phyloP scores from a whole-genome alignment of 2,329 filamentous ascomycete genomes.

The Zymoseptoria pseudotritici region DNA sequence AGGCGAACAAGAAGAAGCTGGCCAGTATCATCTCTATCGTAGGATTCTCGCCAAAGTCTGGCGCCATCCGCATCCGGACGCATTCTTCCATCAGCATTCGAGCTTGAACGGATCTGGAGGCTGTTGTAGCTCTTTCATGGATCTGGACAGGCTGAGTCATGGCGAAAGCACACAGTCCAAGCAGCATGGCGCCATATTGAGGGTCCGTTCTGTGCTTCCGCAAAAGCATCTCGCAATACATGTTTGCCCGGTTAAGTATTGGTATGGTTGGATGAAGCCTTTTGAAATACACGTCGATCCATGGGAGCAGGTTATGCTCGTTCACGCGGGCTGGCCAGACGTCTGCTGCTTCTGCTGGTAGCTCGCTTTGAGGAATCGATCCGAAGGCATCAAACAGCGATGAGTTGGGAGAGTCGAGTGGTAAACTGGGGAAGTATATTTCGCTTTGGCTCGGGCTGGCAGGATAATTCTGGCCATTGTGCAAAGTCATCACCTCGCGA shows the following conservation, averaged over 20 bases:
- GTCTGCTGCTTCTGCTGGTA: conserved; percentile 22
- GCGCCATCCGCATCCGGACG: conserved; percentile 37
- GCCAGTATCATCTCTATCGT: conserved; percentile 24
- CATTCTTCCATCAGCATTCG: conserved; percentile 38
- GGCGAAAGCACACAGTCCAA: conserved; percentile 38
- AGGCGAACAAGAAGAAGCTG: conserved; percentile 28
- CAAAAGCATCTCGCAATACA: conserved; percentile 37
- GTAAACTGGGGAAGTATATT: conserved; percentile 26
- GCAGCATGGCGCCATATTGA: conserved; percentile 38
- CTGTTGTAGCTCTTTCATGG: conserved; percentile 29
- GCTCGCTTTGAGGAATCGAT: conserved; percentile 25
- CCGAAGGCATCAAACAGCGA: conserved; percentile 23
- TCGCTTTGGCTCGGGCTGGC: conserved; percentile 1
- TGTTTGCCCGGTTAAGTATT: conserved; percentile 33
- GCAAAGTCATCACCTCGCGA: background rate
- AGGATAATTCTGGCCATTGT: background rate
- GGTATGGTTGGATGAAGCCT: conserved; percentile 38
- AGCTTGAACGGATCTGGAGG: conserved; percentile 30
- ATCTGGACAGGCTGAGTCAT: conserved; percentile 40
- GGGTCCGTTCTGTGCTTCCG: conserved; percentile 38
- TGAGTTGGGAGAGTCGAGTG: conserved; percentile 29
- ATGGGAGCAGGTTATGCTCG: conserved; percentile 33
- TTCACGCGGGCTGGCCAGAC: conserved; percentile 35
- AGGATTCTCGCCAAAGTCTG: conserved; percentile 30
- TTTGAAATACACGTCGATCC: conserved; percentile 40